Conservation (phyloP, 2,329 filamentous ascomycete species). For the Aspergillus latus region DNA sequence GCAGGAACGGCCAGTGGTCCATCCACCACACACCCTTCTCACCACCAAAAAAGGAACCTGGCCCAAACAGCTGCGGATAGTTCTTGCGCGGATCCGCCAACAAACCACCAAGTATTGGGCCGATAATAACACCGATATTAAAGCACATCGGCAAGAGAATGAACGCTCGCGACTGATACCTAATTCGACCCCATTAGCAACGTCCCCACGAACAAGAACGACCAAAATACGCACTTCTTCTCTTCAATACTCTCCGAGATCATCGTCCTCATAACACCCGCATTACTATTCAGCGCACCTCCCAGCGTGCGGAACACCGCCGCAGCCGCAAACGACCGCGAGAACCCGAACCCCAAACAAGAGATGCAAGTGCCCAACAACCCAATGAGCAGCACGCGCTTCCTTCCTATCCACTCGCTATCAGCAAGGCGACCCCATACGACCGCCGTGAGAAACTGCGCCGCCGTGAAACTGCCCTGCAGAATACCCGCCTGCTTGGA, state of each 20-base stretch:
- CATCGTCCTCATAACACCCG: slow-evolving; percentile 73
- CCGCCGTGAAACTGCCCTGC: slow-evolving; percentile 74
- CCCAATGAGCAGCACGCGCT: slow-evolving; percentile 75
- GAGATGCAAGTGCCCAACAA: slow-evolving; percentile 67
- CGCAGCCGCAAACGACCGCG: slow-evolving; percentile 61
- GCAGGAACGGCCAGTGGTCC: slow-evolving; percentile 64
- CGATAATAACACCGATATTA: slow-evolving; percentile 64
- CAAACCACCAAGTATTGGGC: slow-evolving; percentile 62
- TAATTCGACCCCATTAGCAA: slow-evolving; percentile 13
- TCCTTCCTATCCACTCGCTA: slow-evolving; percentile 67
- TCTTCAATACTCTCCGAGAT: slow-evolving; percentile 70
- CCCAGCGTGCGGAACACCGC: slow-evolving; percentile 66
- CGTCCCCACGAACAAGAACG: not conserved
- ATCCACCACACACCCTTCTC: slow-evolving; percentile 63
- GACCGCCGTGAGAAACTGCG: slow-evolving; percentile 80
- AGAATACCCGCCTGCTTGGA: slow-evolving; percentile 75
- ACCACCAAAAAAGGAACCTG: slow-evolving; percentile 57
- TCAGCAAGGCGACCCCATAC: slow-evolving; percentile 74
- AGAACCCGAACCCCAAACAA: slow-evolving; percentile 68
- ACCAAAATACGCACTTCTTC: slow-evolving; percentile 53
- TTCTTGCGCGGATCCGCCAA: slow-evolving; percentile 65
- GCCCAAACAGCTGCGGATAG: slow-evolving; percentile 64
- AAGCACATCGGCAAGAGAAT: slow-evolving; percentile 66
- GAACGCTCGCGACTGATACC: slow-evolving; percentile 55
- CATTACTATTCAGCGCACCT: slow-evolving; percentile 69